Percentiles rank a stretch among this genome's conserved stretches.
phyloP scores from a whole-genome alignment of 768 basidiomycete species.

The Leccinum subtestaceum region DNA sequence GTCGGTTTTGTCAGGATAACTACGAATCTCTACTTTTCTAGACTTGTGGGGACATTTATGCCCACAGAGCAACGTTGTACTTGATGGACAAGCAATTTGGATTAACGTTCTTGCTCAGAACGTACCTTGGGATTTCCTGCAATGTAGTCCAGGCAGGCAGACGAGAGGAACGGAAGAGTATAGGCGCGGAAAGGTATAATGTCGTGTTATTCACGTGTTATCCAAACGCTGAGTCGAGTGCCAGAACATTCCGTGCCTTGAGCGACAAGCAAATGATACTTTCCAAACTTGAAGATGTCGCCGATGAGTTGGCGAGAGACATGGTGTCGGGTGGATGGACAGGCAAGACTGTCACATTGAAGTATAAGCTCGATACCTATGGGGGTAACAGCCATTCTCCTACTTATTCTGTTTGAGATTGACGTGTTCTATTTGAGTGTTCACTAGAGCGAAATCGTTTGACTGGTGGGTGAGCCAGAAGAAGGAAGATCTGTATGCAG shows the following conservation, averaged over 20 bases:
- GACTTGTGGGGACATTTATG: constrained; percentile 90
- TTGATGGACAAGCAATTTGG: constrained; percentile 90
- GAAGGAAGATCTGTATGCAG: constrained; percentile 74
- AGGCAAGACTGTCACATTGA: constrained; percentile 86
- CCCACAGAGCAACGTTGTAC: constrained; percentile 65
- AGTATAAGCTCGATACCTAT: constrained; percentile 90
- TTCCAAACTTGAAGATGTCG: constrained; percentile 75
- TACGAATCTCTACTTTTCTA: constrained; percentile 26
- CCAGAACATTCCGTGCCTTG: constrained; percentile 74
- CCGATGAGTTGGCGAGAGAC: constrained; percentile 77
- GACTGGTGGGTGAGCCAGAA: constrained; percentile 70
- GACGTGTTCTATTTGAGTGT: constrained; percentile 42
- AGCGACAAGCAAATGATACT: constrained; percentile 65
- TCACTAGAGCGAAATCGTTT: constrained; percentile 81
- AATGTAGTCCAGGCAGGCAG: constrained; percentile 74
- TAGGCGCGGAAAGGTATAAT: constrained; percentile 81
- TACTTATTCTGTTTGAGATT: constrained; percentile 1
- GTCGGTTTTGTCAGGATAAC: background rate
- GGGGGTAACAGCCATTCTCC: constrained; percentile 48
- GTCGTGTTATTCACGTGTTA: background rate
- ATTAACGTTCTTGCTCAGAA: constrained; percentile 67
- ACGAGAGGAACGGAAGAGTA: constrained; percentile 86
- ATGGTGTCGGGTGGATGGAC: constrained; percentile 78
- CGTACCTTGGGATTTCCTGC: constrained; percentile 83
- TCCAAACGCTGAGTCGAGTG: background rate